Percentiles rank a stretch among this genome's conserved stretches.
phyloP scores from a whole-genome alignment of 2,329 filamentous ascomycete genomes.

The Aspergillus sp. region DNA sequence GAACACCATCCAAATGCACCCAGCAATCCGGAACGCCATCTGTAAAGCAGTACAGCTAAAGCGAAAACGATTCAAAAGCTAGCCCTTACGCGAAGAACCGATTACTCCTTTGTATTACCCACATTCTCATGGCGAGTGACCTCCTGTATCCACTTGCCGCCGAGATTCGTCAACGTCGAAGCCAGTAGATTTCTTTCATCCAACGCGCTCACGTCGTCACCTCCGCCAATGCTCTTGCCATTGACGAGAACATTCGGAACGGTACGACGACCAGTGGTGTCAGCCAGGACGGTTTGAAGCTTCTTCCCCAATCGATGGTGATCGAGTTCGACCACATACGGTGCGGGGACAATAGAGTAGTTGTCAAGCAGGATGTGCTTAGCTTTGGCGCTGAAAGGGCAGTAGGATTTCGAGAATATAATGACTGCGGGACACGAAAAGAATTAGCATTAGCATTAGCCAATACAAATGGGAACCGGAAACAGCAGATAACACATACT shows the following conservation, averaged over 20 bases:
- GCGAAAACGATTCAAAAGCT: not conserved
- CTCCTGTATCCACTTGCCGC: conserved; percentile 54
- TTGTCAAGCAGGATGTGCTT: conserved; percentile 77
- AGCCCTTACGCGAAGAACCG: conserved; percentile 4
- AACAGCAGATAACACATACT: conserved; percentile 47
- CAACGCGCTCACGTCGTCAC: conserved; percentile 72
- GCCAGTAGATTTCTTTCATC: conserved; percentile 59
- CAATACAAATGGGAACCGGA: not conserved
- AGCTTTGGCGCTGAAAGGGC: conserved; percentile 74
- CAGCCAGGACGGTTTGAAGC: conserved; percentile 63
- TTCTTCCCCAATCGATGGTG: conserved; percentile 63
- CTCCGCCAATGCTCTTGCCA: conserved; percentile 79
- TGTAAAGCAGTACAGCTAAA: not conserved
- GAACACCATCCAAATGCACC: no score
- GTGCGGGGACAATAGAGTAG: conserved; percentile 73
- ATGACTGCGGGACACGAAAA: conserved; percentile 53
- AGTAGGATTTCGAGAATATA: conserved; percentile 94
- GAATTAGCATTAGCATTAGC: conserved; percentile 2
- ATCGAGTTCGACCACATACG: conserved; percentile 87
- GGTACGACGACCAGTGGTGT: conserved; percentile 70
- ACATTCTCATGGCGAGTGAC: conserved; percentile 16
- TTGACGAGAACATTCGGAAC: conserved; percentile 90
- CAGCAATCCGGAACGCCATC: not conserved
- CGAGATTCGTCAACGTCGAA: conserved; percentile 64
- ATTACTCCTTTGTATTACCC: conserved; percentile 2